Evolutionary conservation across 306 rosid species (phyloP), one percentile per base, ranked within the genome.

Genomic region (Ormosia emarginata): DNA sequence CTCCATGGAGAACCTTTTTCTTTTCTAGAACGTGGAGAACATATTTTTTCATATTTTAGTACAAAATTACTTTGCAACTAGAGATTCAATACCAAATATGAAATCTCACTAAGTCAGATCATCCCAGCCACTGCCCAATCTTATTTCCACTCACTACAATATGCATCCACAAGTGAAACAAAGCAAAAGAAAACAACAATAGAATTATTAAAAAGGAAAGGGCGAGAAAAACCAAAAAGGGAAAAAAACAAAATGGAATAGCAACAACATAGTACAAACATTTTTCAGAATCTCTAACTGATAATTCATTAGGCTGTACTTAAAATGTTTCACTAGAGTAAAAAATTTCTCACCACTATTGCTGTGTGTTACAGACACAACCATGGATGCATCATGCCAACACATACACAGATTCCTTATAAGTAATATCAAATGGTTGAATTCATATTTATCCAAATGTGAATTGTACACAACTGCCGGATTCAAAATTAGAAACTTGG

Each of bases 281-380:
- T 3, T 61, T 68, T 68, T 77, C 79, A 70, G 79, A 81, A 65
- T 62, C 49, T 55, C 61, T 14, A 64, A 81, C 49, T 49, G 65
- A 61, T 44, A 24, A 55, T 74, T 56, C 70, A 29, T 57, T 29
- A 66, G 61, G 12, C n/a, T 56, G 50, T 34, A 59, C 59, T 56
- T 55, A 6, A 49, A 81, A 40, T 39, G 18, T 50, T 53, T 52
- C 29, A 41, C 30, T 18, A 12, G 43, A 74, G 49, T 53, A 37
- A 36, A 18, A 18, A 5, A 9, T 41, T 7, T 37, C 15, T 17
- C 61, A 69, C 13, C 15, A 65, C 17, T 30, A 41, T 37, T 11
- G 29, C 47, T 17, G 13, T 49, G 29, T 5, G n/a, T 41, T 66
- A 33, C 49, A 71, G 40, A 78, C 63, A 64, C 71, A 71, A 63